Percentiles rank a stretch among this genome's conserved stretches.
These are phyloP conservation scores for Rheum nobile DNA, from an alignment of 148 eudicot genomes.

Conservation along the genomic window DNA sequence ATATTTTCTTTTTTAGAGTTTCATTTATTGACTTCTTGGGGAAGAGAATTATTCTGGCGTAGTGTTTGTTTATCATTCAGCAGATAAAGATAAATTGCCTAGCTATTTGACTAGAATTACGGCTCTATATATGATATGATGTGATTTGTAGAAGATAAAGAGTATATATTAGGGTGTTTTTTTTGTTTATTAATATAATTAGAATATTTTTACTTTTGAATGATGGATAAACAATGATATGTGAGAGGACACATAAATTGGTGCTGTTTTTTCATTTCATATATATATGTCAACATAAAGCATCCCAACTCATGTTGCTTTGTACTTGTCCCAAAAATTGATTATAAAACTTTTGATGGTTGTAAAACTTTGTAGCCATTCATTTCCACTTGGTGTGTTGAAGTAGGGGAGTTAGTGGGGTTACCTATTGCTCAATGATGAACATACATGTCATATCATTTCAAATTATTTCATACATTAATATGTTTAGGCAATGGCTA, in stretches of 20 bases:
- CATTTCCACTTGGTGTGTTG: constrained; percentile 1
- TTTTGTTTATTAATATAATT: no score
- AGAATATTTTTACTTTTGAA: background rate
- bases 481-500: background rate
- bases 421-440: constrained; percentile 1
- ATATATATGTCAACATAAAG: background rate
- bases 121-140: background rate
- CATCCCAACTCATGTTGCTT: constrained; percentile 1
- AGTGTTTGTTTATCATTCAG: no score
- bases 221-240: background rate
- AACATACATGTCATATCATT: background rate
- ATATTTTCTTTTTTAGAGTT: background rate
- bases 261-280: background rate
- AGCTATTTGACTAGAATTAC: no score
- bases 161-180: no score
- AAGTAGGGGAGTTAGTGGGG: background rate
- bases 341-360: background rate
- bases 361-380: constrained; percentile 4
- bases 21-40: background rate
- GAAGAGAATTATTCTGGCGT: background rate
- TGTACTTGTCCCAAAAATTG: background rate
- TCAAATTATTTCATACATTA: background rate
- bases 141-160: background rate
- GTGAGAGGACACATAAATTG: background rate
- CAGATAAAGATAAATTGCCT: no score